These are phyloP conservation scores for Crithidia thermophila DNA, from an alignment of 208 protist species.

Conservation along the genomic window DNA sequence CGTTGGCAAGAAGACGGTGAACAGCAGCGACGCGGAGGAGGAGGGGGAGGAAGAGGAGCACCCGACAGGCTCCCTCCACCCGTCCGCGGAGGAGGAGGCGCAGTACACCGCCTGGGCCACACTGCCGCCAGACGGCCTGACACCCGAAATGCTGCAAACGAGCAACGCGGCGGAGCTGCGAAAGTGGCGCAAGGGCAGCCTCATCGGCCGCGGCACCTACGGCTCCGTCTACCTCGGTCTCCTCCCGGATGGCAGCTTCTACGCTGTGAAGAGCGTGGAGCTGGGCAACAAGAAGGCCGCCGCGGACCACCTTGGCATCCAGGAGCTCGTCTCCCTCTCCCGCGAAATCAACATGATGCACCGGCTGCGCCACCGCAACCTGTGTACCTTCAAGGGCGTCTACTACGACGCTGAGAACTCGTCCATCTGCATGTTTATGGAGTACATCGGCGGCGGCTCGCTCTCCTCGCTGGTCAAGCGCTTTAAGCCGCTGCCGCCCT, in stretches of 20 bases:
- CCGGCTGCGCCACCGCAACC: slow-evolving; percentile 86
- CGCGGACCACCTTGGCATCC: slow-evolving; percentile 59
- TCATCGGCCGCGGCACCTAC: slow-evolving; percentile 91
- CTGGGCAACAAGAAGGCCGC: slow-evolving; percentile 36
- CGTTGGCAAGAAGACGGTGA: neutral
- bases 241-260: slow-evolving; percentile 78
- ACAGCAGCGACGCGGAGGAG: slow-evolving; percentile 5
- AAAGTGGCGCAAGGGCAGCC: slow-evolving; percentile 72
- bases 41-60: slow-evolving; percentile 39
- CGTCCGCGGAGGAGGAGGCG: slow-evolving; percentile 73
- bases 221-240: slow-evolving; percentile 92
- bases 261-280: slow-evolving; percentile 92
- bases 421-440: slow-evolving; percentile 92
- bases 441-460: slow-evolving; percentile 93
- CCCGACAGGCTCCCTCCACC: slow-evolving; percentile 38
- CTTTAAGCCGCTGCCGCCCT: slow-evolving; percentile 81
- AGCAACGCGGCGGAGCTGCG: slow-evolving; percentile 64
- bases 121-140: slow-evolving; percentile 64
- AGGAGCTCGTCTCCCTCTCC: slow-evolving; percentile 84
- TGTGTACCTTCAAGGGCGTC: slow-evolving; percentile 92
- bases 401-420: slow-evolving; percentile 58
- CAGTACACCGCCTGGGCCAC: slow-evolving; percentile 80
- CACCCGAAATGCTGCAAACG: slow-evolving; percentile 90
- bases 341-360: slow-evolving; percentile 94
- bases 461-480: slow-evolving; percentile 84